Base-by-base conservation (phyloP, 73 alveolate genomes). In the Breviolum minutum region DNA sequence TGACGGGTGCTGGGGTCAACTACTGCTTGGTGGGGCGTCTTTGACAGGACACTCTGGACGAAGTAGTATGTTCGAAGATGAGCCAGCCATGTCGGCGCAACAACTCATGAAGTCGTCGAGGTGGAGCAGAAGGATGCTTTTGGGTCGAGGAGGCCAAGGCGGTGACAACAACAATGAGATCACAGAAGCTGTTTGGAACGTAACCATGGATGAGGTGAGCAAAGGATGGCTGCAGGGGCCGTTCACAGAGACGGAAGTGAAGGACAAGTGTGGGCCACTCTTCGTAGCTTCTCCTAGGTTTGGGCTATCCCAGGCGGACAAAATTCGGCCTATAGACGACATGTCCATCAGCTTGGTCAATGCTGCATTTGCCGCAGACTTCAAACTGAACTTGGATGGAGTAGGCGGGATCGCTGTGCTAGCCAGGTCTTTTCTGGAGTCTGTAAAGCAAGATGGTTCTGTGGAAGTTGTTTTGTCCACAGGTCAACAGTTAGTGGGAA, bases 191-290 rank as follows among this genome's bases (percentile, higher is more conserved):
- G 20, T 2, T 29, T 87, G 95, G 95, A 17, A 54, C 0, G 84
- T 70, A 32, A 87, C 95, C 14, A 5, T 27, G 13, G 71, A 87
- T 0, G 95, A 87, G 17, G 84, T 68, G 2, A 20, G 26, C 5
- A 14, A 19, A 20, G 95, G 95, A 10, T 87, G 95, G 95, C 84
- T 87, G 20, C 27, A 69, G n/a, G 95, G 95, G 7, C 95, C 95
- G 0, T 14, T 7, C 84, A 14, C 60, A 17, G 95, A 87, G 29
- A 7, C 84, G 66, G 70, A 69, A n/a, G n/a, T 87, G 22, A 26
- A 19, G 20, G 63, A 30, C 3, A 24, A 3, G 29, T 54, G 66
- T 5, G 95, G 95, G 27, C 95, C 95, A 2, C 40, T 87, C 11
- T 87, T 66, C 16, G 84, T 87, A 11, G 84, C 70, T 2, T 64